A percentile compares a stretch with the other conserved stretches of the same genome.
phyloP scores from a whole-genome alignment of 495 filamentous ascomycete species.

The Hypoxylon trugodes region DNA sequence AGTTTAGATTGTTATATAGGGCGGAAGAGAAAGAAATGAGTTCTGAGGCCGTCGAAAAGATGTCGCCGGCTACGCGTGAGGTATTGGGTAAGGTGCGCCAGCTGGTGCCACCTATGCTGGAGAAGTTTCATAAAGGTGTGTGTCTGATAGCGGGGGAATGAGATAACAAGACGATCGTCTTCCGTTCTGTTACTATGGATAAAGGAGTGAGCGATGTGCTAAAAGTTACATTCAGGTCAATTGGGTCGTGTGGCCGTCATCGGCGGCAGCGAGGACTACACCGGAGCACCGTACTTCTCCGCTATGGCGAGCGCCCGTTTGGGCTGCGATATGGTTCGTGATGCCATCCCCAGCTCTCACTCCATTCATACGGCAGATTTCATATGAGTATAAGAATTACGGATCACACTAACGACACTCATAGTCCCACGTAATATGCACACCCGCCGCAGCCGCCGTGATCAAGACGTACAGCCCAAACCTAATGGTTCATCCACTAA shows the following conservation, averaged over 20 bases:
- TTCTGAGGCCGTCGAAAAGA: conserved; percentile 38
- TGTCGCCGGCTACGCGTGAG: conserved; percentile 63
- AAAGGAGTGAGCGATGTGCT: neutral
- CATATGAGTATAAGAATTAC: neutral
- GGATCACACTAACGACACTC: neutral
- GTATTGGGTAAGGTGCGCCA: conserved; percentile 83
- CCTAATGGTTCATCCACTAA: conserved; percentile 96
- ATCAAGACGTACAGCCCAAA: conserved; percentile 99
- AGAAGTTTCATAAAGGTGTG: conserved; percentile 96
- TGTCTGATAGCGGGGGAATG: neutral
- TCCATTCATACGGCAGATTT: neutral
- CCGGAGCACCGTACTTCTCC: conserved; percentile 96
- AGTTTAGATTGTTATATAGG: neutral
- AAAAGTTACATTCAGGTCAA: conserved; percentile 67
- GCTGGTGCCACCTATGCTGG: conserved; percentile 93
- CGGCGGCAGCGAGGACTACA: conserved; percentile 94
- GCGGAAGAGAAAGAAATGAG: conserved; percentile 31
- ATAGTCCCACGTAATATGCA: conserved; percentile 96
- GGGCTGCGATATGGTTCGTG: conserved; percentile 80
- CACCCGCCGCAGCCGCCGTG: conserved; percentile 83
- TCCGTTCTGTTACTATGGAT: neutral
- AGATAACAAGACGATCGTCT: neutral
- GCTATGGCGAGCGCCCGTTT: conserved; percentile 93
- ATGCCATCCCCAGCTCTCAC: neutral
- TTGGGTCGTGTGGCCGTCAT: conserved; percentile 93